A percentile compares a stretch with the other conserved stretches of the same genome.
Conservation (phyloP, 352 stramenopile genomes). For the Phytophthora tentaculata region DNA sequence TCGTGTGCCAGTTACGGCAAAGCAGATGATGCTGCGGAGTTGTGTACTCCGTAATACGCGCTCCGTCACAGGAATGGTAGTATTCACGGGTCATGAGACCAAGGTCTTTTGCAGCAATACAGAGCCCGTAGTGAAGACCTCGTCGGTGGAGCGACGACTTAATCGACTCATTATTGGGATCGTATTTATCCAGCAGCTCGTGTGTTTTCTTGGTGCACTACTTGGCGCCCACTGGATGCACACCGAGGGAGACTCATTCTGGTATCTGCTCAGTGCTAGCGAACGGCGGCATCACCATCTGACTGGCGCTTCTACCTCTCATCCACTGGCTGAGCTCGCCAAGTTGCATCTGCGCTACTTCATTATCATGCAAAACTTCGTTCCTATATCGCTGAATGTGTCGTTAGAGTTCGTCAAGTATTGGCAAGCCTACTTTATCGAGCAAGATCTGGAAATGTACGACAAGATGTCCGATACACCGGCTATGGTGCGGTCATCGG, state of each 20-base stretch:
- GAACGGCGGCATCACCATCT: slow-evolving; percentile 21
- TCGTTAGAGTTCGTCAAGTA: slow-evolving; percentile 97
- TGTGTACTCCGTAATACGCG: slow-evolving; percentile 90
- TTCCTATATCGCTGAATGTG: slow-evolving; percentile 99
- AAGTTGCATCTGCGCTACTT: slow-evolving; percentile 93
- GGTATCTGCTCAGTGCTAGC: slow-evolving; percentile 57
- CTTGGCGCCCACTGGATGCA: slow-evolving; percentile 79
- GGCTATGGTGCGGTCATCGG: slow-evolving; percentile 78
- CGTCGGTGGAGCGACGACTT: slow-evolving; percentile 74
- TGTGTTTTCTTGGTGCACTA: slow-evolving; percentile 71
- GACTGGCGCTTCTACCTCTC: slow-evolving; percentile 27
- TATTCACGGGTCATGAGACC: slow-evolving; percentile 91
- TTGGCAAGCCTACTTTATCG: slow-evolving; percentile 95
- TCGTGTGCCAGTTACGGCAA: slow-evolving; percentile 72
- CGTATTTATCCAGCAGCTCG: slow-evolving; percentile 75
- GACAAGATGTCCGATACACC: slow-evolving; percentile 90
- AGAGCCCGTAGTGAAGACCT: slow-evolving; percentile 78
- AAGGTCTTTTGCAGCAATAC: slow-evolving; percentile 89
- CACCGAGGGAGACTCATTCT: slow-evolving; percentile 61
- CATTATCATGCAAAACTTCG: slow-evolving; percentile 98
- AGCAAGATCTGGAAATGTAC: slow-evolving; percentile 93
- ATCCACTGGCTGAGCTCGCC: slow-evolving; percentile 66
- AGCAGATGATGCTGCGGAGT: slow-evolving; percentile 91
- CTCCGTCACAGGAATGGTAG: slow-evolving; percentile 81
- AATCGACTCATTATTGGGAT: slow-evolving; percentile 78